A percentile compares a stretch with the other conserved stretches of the same genome.
phyloP scores from a whole-genome alignment of 129 eudicot genomes.

The Ambrosia artemisiifolia region DNA sequence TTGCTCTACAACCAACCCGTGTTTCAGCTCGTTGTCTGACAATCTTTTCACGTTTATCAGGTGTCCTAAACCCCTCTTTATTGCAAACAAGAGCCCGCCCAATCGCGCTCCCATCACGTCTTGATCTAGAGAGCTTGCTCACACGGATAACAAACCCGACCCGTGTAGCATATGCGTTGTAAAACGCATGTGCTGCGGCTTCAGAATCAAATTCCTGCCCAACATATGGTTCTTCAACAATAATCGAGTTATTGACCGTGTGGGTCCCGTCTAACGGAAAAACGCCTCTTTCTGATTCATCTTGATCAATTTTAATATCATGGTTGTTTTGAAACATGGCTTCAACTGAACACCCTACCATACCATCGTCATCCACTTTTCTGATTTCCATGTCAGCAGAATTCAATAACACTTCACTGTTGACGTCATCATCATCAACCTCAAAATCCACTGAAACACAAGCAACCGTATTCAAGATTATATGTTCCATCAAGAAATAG shows the following conservation, averaged over 20 bases:
- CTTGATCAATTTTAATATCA: slow-evolving; percentile 51
- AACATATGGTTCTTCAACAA: slow-evolving; percentile 61
- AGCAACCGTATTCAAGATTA: neutral
- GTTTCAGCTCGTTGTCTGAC: slow-evolving; percentile 89
- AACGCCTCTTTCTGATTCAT: slow-evolving; percentile 43
- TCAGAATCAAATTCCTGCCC: slow-evolving; percentile 91
- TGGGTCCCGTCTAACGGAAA: slow-evolving; percentile 37
- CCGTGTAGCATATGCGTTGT: slow-evolving; percentile 72
- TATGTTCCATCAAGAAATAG: neutral
- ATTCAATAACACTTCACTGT: slow-evolving; percentile 45
- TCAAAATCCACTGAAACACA: slow-evolving; percentile 28
- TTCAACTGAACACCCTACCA: slow-evolving; percentile 63
- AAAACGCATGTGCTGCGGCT: slow-evolving; percentile 90
- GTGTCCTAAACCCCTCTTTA: slow-evolving; percentile 78
- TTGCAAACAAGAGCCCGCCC: slow-evolving; percentile 93
- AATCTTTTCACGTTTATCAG: slow-evolving; percentile 80
- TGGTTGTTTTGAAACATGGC: slow-evolving; percentile 44
- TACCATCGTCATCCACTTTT: slow-evolving; percentile 37
- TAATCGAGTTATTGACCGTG: slow-evolving; percentile 32
- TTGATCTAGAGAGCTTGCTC: slow-evolving; percentile 85
- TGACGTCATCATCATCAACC: slow-evolving; percentile 41
- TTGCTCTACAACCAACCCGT: slow-evolving; percentile 90
- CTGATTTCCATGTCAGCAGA: slow-evolving; percentile 42
- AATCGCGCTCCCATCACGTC: slow-evolving; percentile 85
- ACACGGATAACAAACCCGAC: slow-evolving; percentile 82